phyloP scores from a whole-genome alignment of 2,329 filamentous ascomycete genomes.

The Aspergillus fructus region DNA sequence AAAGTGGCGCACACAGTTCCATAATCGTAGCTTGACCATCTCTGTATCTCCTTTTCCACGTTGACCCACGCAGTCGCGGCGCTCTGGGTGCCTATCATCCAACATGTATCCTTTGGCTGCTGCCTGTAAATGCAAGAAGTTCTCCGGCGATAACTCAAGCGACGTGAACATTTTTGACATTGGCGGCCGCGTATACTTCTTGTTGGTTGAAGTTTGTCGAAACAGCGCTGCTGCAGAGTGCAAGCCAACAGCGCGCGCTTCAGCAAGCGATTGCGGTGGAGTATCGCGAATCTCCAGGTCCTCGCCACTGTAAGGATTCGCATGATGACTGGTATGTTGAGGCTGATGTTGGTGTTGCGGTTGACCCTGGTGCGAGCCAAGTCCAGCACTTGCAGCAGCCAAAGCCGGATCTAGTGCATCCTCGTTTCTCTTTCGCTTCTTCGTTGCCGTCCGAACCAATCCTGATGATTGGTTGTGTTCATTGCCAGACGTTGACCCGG shows the following conservation, averaged over 20 bases:
- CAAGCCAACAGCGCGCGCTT: constrained; percentile 51
- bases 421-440: constrained; percentile 43
- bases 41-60: constrained; percentile 56
- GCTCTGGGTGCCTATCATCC: constrained; percentile 53
- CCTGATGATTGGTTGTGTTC: constrained; percentile 31
- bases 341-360: constrained; percentile 27
- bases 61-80: constrained; percentile 58
- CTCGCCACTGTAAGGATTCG: constrained; percentile 30
- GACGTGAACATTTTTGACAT: constrained; percentile 60
- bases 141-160: constrained; percentile 56
- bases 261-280: constrained; percentile 39
- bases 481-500: constrained; percentile 20
- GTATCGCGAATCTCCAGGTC: constrained; percentile 37
- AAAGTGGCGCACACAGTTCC: constrained; percentile 57
- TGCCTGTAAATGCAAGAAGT: constrained; percentile 56
- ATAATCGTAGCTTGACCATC: constrained; percentile 57
- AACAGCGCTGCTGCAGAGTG: constrained; percentile 57
- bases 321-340: constrained; percentile 24
- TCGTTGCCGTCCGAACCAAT: constrained; percentile 34
- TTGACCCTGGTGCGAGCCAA: constrained; percentile 18
- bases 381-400: constrained; percentile 25
- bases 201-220: constrained; percentile 49
- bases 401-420: constrained; percentile 39
- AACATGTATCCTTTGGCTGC: constrained; percentile 60
- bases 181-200: constrained; percentile 58